Base-by-base conservation (phyloP, 345 rosid genomes). In the Eucalyptus cloeziana region DNA sequence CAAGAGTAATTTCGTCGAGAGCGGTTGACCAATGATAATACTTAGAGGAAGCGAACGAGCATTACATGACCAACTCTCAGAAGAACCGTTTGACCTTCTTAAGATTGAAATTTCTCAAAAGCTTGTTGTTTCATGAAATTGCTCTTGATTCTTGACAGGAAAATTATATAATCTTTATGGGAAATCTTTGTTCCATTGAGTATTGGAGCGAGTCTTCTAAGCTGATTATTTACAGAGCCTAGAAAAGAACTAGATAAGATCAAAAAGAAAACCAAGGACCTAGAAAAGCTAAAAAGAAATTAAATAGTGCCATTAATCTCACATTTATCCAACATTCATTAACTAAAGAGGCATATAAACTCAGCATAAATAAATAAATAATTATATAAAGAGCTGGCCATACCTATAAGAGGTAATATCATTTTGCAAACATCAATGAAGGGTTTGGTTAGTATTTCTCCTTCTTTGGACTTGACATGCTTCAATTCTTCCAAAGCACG, bases 401-500 rank as follows among this genome's bases (percentile, higher is more conserved):
- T 52, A 96, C 99, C 99, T 51, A 96, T 90, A 86, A 96, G 94
- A 85, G 98, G 96, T 91, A 96, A 92, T 85, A 95, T 92, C 43
- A 93, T 47, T 90, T 94, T 96, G 96, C 99, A 94, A 91, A 96
- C 95, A 27, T 96, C 98, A 56, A 96, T 83, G 92, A 96, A 96
- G 71, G 97, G 97, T 88, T 95, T 96, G 85, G 99, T 90, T 88
- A 96, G 95, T 93, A 97, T 95, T 90, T 95, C 95, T 52, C 96
- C 96, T 21, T 93, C 90, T 45, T 93, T 95, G 79, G 97, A 86
- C 88, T 91, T 95, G 88, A 95, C 95, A 81, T 94, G 94, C 91
- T 96, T 94, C 96, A 97, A 94, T 89, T 95, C 96, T 92, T 95
- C 97, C 89, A 96, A 76, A 24, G 97, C 95, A 40, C 95, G 95